Conservation (phyloP, 1,284 basidiomycete genomes). For the Trichosporon asahii region DNA sequence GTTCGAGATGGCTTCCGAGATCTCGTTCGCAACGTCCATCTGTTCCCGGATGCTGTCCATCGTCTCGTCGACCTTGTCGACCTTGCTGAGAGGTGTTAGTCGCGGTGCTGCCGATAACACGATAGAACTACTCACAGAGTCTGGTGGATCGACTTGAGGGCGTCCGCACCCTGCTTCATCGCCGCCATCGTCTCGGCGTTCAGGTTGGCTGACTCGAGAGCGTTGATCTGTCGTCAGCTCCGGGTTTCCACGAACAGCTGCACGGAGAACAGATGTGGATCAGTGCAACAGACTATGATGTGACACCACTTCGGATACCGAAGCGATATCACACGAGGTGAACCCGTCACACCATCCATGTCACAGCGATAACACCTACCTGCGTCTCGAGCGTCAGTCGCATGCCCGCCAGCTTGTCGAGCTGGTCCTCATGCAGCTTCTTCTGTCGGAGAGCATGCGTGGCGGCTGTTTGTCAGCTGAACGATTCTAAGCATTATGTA, state of each 20-base stretch:
- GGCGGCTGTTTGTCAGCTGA: constrained; percentile 60
- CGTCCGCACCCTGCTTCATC: constrained; percentile 94
- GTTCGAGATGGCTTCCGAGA: constrained; percentile 88
- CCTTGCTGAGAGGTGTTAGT: constrained; percentile 59
- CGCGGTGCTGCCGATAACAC: background rate
- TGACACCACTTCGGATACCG: background rate
- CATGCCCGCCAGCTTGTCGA: constrained; percentile 81
- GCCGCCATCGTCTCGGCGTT: constrained; percentile 97
- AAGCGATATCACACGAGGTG: background rate
- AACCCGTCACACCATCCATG: background rate
- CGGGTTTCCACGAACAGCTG: too few relatives aligned
- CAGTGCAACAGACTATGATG: background rate
- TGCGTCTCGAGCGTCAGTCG: constrained; percentile 93
- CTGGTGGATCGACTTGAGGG: constrained; percentile 86
- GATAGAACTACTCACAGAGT: constrained; percentile 66
- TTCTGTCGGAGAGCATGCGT: constrained; percentile 90
- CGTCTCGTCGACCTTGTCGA: constrained; percentile 86
- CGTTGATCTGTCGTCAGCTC: constrained; percentile 63
- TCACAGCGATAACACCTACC: constrained; percentile 45
- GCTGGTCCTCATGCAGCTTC: constrained; percentile 84
- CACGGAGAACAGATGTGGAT: background rate
- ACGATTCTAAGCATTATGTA: background rate
- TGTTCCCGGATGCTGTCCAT: constrained; percentile 91
- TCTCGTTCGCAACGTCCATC: constrained; percentile 90
- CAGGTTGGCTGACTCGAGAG: constrained; percentile 95